Evolutionary conservation across 768 basidiomycete genomes (phyloP).

Genomic region (Leccinum incarnatum): DNA sequence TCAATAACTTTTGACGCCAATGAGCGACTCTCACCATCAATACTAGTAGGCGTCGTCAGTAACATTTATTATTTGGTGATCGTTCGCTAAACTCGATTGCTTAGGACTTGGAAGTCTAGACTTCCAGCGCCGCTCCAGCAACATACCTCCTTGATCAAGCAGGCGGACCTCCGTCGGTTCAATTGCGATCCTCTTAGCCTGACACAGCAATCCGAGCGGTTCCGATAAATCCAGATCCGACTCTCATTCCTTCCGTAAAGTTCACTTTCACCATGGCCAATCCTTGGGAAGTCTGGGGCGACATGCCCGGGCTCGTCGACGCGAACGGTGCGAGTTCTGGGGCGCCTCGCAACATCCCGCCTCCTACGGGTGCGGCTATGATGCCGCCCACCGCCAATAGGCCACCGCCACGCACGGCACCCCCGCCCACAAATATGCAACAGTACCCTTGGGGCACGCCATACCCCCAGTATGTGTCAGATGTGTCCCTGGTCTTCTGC

Average conservation of each 20-base stretch:
- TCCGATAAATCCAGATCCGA: constrained; percentile 14
- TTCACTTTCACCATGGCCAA: constrained; percentile 15
- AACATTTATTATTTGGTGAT: not conserved
- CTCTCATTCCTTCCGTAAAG: not conserved
- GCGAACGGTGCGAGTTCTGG: constrained; percentile 4
- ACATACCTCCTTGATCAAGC: not conserved
- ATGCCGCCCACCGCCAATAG: constrained; percentile 2
- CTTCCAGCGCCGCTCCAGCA: not conserved
- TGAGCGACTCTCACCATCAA: not conserved
- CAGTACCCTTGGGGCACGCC: constrained; percentile 18
- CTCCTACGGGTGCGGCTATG: constrained; percentile 21
- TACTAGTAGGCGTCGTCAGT: not conserved
- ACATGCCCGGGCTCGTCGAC: constrained; percentile 29
- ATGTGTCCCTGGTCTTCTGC: not conserved
- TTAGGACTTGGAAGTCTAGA: not conserved
- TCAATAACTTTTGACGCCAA: not conserved
- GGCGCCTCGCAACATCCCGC: constrained; percentile 19
- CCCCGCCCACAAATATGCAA: not conserved
- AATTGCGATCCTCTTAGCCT: constrained; percentile 7
- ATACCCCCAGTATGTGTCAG: constrained; percentile 13
- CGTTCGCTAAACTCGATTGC: not conserved
- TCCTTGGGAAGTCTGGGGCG: constrained; percentile 17
- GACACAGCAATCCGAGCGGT: constrained; percentile 18
- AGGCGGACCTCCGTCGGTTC: constrained; percentile 2
- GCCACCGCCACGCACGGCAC: constrained; percentile 13